Evolutionary conservation across 2,329 filamentous ascomycete species (phyloP), one percentile per base, ranked within the genome.

Genomic region (Paecilomyces formosus): DNA sequence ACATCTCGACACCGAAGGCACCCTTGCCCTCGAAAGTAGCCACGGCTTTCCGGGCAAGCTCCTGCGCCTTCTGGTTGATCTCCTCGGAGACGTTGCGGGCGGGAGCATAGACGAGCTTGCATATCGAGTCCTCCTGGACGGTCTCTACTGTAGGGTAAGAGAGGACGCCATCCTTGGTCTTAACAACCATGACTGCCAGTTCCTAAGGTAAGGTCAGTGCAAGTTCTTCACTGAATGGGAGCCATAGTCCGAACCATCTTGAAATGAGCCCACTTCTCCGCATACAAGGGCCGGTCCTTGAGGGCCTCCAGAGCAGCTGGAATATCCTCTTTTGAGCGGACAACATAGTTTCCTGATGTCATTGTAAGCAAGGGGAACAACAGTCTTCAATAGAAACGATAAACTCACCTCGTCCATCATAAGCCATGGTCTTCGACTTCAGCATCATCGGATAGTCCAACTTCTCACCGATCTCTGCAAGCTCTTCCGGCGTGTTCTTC

Each of bases 1-100:
- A 99, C 86, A 97, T 90, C 76, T 99, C 94, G 0, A 97, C 93
- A 0, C 93, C 94, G 74, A 97, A 99, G 31, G 96, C 90, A 63
- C 94, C 94, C 62, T 94, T 88, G 55, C 94, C 94, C 78, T 87
- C 86, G 57, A 99, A 88, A 55, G 85, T 88, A 50, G 84, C 82
- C 22, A 97, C 86, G 11, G 94, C 92, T 59, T 88, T 85, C 65
- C 85, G 85, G 0, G 92, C 94, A 0, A 97, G 81, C 50, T 86
- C 82, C 69, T 91, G 87, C 0, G 92, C 92, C 66, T 83, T 78
- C 63, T 84, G 74, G 61, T 84, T 83, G 45, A 88, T 80, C 1
- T 79, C 74, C 1, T 80, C 76, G 0, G 85, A 79, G 2, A 95
- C 86, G 6, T 83, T 81, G 39, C 92, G 83, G 1, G 93, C 90